phyloP scores from a whole-genome alignment of 352 stramenopile genomes.

The Blastocystis sp. region DNA sequence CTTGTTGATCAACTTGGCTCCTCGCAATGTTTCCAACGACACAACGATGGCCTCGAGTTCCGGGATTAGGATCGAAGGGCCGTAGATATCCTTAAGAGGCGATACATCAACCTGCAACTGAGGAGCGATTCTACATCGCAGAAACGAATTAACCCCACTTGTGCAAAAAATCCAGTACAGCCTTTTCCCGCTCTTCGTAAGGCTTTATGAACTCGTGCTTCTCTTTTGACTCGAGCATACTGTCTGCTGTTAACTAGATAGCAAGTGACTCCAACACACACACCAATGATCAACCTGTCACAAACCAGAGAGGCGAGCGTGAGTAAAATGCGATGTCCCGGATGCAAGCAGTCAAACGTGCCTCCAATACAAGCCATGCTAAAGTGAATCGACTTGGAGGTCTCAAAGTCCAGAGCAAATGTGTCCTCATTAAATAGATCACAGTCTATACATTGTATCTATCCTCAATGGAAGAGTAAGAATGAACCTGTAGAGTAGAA shows the following conservation, averaged over 20 bases:
- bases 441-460: not conserved
- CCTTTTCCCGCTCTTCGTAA: slow-evolving; percentile 12
- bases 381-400: not conserved
- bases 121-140: not conserved
- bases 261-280: not conserved
- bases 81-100: slow-evolving; percentile 28
- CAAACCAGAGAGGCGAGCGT: slow-evolving; percentile 40
- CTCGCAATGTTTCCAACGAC: slow-evolving; percentile 30
- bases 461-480: not conserved
- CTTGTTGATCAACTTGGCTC: slow-evolving; percentile 36
- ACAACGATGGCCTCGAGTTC: slow-evolving; percentile 54
- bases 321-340: slow-evolving; percentile 39
- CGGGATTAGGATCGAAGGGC: not conserved
- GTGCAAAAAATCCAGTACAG: not conserved
- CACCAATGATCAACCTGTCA: slow-evolving; percentile 44
- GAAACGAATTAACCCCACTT: not conserved
- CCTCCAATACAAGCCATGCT: slow-evolving; percentile 38
- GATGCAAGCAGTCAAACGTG: slow-evolving; percentile 58
- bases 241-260: slow-evolving; percentile 32
- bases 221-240: slow-evolving; percentile 17
- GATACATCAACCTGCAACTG: not conserved
- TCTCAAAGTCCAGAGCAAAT: not conserved
- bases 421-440: not conserved
- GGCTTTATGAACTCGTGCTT: slow-evolving; percentile 11
- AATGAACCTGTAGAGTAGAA: not conserved